Evolutionary conservation across 805 yeast species (phyloP), one percentile per base, ranked within the genome.

Genomic region (Metschnikowia orientalis): DNA sequence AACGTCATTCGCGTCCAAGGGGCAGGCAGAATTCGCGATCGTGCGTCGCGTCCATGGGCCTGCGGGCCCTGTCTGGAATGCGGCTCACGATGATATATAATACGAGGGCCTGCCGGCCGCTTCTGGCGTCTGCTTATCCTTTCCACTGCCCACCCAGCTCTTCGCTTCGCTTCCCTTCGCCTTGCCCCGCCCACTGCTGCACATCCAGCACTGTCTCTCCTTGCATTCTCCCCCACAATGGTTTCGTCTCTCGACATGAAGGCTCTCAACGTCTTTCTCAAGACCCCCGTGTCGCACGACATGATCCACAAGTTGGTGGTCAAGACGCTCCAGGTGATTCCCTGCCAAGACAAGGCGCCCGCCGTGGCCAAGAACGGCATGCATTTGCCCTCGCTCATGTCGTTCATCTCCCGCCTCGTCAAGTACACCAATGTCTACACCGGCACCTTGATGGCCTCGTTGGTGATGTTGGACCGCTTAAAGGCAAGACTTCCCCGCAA

Each of bases 361-460:
- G 25, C 37, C 21, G 33, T 35, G n/a, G 58, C 59, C 37, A 60
- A 58, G 16, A 31, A 32, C 28, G 53, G 51, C 26, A 67, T 61
- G 44, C 69, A 64, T 31, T 63, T 75, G 34, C 89, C 90, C 8
- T 79, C 88, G 5, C 65, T 83, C 43, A 79, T 76, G 80, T 75
- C 84, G 0, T 83, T 83, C 59, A 77, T 83, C 49, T 74, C 81
- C 39, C 77, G 71, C 48, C 63, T 83, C 51, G 86, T 83, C 23
- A 71, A 83, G 52, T 74, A 80, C 62, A 79, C 88, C 18, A 81
- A 81, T 49, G 87, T 83, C n/a, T 79, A 81, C 57, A 79, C 88
- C 3, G 87, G 89, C 23, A 82, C 89, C 11, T 63, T 83, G 45
- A 71, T 83, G 73, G 69, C 86, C 9, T 79, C 90, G 4, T 68